phyloP scores from a whole-genome alignment of 2,329 filamentous ascomycete genomes.

The Fusarium sp. region DNA sequence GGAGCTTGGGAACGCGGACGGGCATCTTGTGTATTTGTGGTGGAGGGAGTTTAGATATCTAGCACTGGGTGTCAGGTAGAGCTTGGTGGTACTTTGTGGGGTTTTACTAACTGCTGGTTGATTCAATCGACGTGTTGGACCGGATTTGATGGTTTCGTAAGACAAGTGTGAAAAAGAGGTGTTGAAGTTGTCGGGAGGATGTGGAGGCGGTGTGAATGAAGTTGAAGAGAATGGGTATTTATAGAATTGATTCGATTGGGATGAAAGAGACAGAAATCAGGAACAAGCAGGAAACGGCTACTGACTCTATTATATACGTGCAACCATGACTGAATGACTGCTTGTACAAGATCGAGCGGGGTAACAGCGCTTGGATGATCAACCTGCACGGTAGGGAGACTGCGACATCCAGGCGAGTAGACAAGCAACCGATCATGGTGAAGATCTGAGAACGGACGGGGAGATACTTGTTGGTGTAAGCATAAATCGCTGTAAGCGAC shows the following conservation, averaged over 20 bases:
- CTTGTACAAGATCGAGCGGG: conserved; percentile 37
- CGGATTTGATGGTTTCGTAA: not conserved
- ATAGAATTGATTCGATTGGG: conserved; percentile 7
- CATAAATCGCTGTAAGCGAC: not conserved
- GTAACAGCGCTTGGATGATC: conserved; percentile 38
- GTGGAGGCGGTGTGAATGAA: not conserved
- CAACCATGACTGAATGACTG: conserved; percentile 10
- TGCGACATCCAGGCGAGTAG: conserved; percentile 11
- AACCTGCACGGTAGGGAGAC: conserved; percentile 8
- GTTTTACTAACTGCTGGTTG: conserved; percentile 16
- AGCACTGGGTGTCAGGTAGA: not conserved
- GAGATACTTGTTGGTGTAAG: conserved; percentile 6
- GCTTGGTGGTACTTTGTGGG: not conserved
- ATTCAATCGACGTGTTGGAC: conserved; percentile 2
- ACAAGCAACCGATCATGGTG: conserved; percentile 4
- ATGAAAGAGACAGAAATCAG: not conserved
- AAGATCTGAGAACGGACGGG: not conserved
- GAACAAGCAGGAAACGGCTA: conserved; percentile 3
- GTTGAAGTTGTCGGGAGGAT: not conserved
- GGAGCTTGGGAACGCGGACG: conserved; percentile 57
- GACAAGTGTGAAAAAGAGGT: not conserved
- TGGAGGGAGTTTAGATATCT: not conserved
- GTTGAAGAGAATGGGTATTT: not conserved
- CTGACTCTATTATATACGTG: conserved; percentile 28
- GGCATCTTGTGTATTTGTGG: conserved; percentile 54